phyloP scores from a whole-genome alignment of 768 basidiomycete species.

The Kwoniella sp. region DNA sequence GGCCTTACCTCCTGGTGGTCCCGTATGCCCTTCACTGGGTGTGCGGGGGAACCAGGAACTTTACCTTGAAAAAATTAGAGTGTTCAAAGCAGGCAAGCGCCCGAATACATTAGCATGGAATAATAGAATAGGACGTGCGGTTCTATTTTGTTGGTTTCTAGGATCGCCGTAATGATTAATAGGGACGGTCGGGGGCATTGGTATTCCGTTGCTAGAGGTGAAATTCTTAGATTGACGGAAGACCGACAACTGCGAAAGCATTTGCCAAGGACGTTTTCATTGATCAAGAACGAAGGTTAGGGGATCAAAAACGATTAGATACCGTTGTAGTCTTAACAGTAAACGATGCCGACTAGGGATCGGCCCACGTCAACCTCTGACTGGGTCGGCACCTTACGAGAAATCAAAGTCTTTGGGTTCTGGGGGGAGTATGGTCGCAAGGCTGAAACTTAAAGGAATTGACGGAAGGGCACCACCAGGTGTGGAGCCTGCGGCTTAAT shows the following conservation, averaged over 20 bases:
- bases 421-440: constrained; percentile 67
- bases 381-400: constrained; percentile 74
- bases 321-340: constrained; percentile 79
- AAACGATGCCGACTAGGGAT: constrained; percentile 79
- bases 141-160: constrained; percentile 80
- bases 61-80: constrained; percentile 81
- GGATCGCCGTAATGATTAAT: constrained; percentile 74
- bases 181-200: constrained; percentile 77
- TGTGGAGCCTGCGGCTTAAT: constrained; percentile 77
- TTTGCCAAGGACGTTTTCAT: constrained; percentile 82
- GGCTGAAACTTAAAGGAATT: constrained; percentile 79
- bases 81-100: constrained; percentile 74
- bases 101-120: constrained; percentile 77
- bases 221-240: constrained; percentile 80
- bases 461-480: constrained; percentile 78
- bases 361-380: constrained; percentile 65
- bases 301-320: constrained; percentile 81
- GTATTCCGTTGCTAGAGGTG: constrained; percentile 78
- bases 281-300: constrained; percentile 81
- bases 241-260: constrained; percentile 77
- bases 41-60: constrained; percentile 69
- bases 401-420: constrained; percentile 88
- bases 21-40: constrained; percentile 65
- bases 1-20: constrained; percentile 69
- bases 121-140: constrained; percentile 76